Evolutionary conservation across 139 green algal genomes (phyloP), one percentile per base, ranked within the genome.

Genomic region (Chlorella vulgaris): DNA sequence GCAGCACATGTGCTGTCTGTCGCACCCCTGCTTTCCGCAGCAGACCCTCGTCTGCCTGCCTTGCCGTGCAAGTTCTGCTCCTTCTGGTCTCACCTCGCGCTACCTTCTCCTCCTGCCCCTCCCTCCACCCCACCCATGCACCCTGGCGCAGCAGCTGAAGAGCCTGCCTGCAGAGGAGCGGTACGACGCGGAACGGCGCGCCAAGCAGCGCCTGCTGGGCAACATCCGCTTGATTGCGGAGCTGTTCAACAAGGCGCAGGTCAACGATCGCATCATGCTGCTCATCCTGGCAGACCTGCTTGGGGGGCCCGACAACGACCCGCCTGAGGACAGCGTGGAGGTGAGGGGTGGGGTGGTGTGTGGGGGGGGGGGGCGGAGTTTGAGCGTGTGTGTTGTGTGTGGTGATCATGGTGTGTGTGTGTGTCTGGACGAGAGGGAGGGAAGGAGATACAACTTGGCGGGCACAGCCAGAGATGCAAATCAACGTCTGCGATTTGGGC

Each of bases 211-310:
- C 38, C 95, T 93, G 55, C 86, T 98, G 82, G 97, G 97, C 60
- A 99, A 96, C 88, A 95, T 99, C 85, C 90, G 95, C 22, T 93
- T 99, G 40, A 99, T 99, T 69, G 92, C 93, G 5, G 93, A 99
- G 92, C 91, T 99, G 70, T 98, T 96, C 93, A 95, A 95, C 75
- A 96, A 98, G 88, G 86, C 28, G 81, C 73, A 79, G 73, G 91
- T 99, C 8, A 91, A 91, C 50, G 95, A 99, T 88, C 93, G 90
- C 84, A 98, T 99, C 83, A 94, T 98, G 84, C 90, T 96, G 36
- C 89, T 92, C 42, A 98, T 97, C 89, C 87, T 99, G 24, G 70
- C 89, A 47, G 90, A 96, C 80, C 88, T 97, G 78, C 89, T 97
- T 58, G 80, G 86, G 47, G 66, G 53, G 10, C 19, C 76, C 22